Evolutionary conservation across 129 eudicot genomes (phyloP).

Genomic region (Flaveria linearis): DNA sequence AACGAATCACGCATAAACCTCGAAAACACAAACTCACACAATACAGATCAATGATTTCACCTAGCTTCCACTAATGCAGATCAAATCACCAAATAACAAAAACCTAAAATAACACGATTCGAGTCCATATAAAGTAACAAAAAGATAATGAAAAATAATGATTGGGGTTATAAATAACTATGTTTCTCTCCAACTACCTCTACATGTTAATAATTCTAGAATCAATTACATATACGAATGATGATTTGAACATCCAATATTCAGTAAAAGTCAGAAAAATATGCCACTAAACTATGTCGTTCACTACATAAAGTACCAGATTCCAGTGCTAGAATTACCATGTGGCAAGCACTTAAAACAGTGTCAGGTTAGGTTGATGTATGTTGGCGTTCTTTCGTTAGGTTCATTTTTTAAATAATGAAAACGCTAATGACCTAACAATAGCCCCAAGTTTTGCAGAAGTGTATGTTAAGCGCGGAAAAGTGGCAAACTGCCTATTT

Average conservation of each 20-base stretch:
- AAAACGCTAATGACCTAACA: too few relatives aligned
- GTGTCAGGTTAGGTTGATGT: not conserved
- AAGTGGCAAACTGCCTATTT: too few relatives aligned
- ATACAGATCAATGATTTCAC: not conserved
- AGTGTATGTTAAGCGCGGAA: too few relatives aligned
- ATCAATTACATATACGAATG: not conserved
- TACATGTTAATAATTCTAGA: not conserved
- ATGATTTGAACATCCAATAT: not conserved
- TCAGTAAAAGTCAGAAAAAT: not conserved
- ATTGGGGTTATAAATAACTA: not conserved
- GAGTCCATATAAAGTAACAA: not conserved
- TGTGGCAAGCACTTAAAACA: not conserved
- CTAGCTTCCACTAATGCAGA: constrained; percentile 2
- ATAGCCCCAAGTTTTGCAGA: too few relatives aligned
- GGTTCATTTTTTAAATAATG: too few relatives aligned
- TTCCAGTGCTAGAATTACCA: not conserved
- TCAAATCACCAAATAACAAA: not conserved
- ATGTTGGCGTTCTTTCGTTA: too few relatives aligned
- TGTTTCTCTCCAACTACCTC: not conserved
- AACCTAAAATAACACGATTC: constrained; percentile 19
- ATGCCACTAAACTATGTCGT: not conserved
- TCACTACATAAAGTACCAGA: not conserved
- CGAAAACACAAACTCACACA: constrained; percentile 12
- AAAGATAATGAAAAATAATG: not conserved
- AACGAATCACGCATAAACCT: constrained; percentile 13